phyloP scores from a whole-genome alignment of 129 eudicot genomes.

The Saposhnikovia divaricata region DNA sequence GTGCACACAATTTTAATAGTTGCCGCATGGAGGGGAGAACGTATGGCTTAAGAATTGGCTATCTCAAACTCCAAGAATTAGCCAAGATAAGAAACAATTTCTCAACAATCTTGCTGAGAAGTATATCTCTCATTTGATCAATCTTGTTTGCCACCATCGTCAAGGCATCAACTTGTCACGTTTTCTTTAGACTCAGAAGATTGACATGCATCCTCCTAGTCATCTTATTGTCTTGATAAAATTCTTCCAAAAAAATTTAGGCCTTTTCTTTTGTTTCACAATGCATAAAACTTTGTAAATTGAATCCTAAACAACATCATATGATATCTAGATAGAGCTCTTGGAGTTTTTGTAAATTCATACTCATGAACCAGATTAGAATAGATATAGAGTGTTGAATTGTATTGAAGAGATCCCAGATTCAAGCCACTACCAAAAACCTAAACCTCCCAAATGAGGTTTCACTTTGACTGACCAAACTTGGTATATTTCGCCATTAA shows the following conservation, averaged over 20 bases:
- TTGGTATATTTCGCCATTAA: background rate
- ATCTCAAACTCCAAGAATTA: no score
- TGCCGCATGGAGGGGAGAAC: no score
- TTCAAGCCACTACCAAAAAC: background rate
- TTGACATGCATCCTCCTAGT: no score
- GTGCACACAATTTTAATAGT: no score
- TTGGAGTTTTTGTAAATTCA: background rate
- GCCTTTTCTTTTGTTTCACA: background rate
- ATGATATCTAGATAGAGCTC: background rate
- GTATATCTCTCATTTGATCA: background rate
- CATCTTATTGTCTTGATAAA: background rate
- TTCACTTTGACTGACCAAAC: background rate
- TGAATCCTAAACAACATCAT: background rate
- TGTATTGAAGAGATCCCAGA: background rate
- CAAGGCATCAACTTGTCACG: background rate
- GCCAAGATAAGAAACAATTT: background rate
- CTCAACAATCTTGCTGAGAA: background rate
- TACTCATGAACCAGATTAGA: background rate
- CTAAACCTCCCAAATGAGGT: background rate
- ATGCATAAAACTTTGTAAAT: background rate
- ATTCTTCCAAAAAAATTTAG: background rate
- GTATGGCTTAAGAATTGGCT: no score
- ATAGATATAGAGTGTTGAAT: background rate
- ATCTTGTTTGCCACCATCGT: background rate
- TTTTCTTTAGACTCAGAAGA: no score